These are phyloP conservation scores for Osmanthus fragrans DNA, from an alignment of 257 asterid genomes.

Conservation along the genomic window DNA sequence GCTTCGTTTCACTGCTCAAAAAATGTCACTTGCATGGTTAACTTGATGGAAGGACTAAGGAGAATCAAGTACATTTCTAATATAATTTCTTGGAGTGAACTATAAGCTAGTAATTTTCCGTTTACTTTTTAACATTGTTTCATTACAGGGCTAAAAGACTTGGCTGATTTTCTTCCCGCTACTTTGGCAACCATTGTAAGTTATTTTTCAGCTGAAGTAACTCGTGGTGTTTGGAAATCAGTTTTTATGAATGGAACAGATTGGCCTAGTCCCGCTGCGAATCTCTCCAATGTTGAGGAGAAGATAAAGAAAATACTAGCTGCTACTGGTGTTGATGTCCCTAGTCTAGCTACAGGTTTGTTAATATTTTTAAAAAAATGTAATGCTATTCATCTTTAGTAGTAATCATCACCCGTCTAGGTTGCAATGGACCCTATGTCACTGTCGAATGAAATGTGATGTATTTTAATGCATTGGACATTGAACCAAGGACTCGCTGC, in stretches of 20 bases:
- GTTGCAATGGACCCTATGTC: no score
- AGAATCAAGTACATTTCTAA: not conserved
- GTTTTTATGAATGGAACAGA: constrained; percentile 97
- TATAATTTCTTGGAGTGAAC: not conserved
- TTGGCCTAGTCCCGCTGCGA: constrained; percentile 99
- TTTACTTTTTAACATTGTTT: constrained; percentile 18
- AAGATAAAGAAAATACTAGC: constrained; percentile 91
- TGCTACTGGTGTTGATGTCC: constrained; percentile 94
- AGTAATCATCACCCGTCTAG: no score
- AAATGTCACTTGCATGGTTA: not conserved
- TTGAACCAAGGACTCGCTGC: no score
- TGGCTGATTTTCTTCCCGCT: constrained; percentile 98
- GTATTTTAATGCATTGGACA: no score
- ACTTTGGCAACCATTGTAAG: constrained; percentile 94
- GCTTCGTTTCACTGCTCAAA: not conserved
- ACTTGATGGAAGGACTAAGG: not conserved
- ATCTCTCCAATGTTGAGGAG: constrained; percentile 85
- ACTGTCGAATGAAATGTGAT: no score
- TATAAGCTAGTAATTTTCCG: constrained; percentile 3
- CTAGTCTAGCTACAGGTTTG: constrained; percentile 90
- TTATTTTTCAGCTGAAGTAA: constrained; percentile 97
- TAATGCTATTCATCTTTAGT: no score
- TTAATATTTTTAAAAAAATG: not conserved
- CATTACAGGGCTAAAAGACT: constrained; percentile 79
- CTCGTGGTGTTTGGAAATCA: constrained; percentile 97